Base-by-base conservation (phyloP, 2,329 filamentous ascomycete genomes). In the Xylaria sp. region DNA sequence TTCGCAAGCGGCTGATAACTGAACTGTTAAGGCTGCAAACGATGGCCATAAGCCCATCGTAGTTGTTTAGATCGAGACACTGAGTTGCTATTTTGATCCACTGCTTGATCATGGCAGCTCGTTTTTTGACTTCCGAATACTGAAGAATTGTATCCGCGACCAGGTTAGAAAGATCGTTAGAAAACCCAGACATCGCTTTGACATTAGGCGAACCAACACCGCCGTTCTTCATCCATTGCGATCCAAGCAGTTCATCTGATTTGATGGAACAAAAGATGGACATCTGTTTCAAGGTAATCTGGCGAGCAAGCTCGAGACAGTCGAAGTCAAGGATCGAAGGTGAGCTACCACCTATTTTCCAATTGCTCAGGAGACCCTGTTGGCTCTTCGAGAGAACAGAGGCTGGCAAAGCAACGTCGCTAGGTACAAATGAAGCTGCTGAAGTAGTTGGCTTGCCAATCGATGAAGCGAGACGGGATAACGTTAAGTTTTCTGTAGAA, bases 1-100 rank as follows among this genome's bases (percentile, higher is more conserved):
- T 92, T 77, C 92, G 92, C 9, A 99, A 84, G 22, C 96, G 92
- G 61, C 89, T 89, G 72, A 99, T 95, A 73, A 94, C 95, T 17
- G 94, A 97, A 64, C 92, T 94, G 79, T 97, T 97, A 55, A 99
- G 81, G 10, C 92, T 94, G 83, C 94, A 97, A 74, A 97, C 93
- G 73, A 99, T 97, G 7, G 96, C 94, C 94, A 98, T 97, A 11
- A 99, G 82, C 0, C 93, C 93, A 76, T 99, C 95, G 74, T 97
- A 99, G 81, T 99, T 99, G 81, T 96, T 91, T 29, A 98, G 86
- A 75, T 96, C 92, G 5, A 96, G 83, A 71, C 93, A 97, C 74
- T 92, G 92, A 73, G 91, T 87, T 0, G 93, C 93, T 72, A 98
- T 90, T 84, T 98, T 99, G 77, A 97, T 92, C 96, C 96, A 99